phyloP scores from a whole-genome alignment of 345 rosid genomes.

The Camelina laxa region DNA sequence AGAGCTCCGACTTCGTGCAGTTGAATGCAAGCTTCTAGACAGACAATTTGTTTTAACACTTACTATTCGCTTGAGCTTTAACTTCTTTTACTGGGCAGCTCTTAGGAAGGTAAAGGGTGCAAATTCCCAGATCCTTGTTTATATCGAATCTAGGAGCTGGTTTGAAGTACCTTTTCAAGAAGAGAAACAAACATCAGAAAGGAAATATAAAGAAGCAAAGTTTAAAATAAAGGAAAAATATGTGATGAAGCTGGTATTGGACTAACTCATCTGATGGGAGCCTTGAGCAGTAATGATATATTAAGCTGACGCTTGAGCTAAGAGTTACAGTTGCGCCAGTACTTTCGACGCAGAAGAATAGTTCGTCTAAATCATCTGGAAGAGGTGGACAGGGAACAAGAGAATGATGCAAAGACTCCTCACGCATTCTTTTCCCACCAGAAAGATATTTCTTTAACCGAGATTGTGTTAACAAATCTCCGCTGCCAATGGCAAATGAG shows the following conservation, averaged over 20 bases:
- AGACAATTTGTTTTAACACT: slow-evolving; percentile 64
- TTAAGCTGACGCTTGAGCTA: slow-evolving; percentile 64
- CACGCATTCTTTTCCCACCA: slow-evolving; percentile 78
- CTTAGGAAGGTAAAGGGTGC: slow-evolving; percentile 71
- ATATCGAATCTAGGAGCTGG: slow-evolving; percentile 66
- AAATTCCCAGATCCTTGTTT: slow-evolving; percentile 50
- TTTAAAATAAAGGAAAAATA: background rate
- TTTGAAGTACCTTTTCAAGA: slow-evolving; percentile 68
- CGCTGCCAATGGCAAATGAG: slow-evolving; percentile 47
- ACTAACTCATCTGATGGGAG: slow-evolving; percentile 91
- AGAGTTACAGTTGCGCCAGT: slow-evolving; percentile 69
- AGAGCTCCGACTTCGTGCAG: slow-evolving; percentile 74
- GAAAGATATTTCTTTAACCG: slow-evolving; percentile 62
- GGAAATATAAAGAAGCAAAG: background rate
- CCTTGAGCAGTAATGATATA: slow-evolving; percentile 81
- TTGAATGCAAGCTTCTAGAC: slow-evolving; percentile 84
- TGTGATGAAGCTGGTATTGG: slow-evolving; percentile 19
- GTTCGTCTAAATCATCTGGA: slow-evolving; percentile 45
- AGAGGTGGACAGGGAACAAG: slow-evolving; percentile 62
- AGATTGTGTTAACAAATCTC: slow-evolving; percentile 53
- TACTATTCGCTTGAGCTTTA: slow-evolving; percentile 46
- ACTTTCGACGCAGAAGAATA: slow-evolving; percentile 55
- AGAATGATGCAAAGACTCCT: slow-evolving; percentile 64
- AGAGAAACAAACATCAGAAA: slow-evolving; percentile 9
- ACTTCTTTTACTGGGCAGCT: slow-evolving; percentile 63